These are phyloP conservation scores for Colletotrichum tofieldiae DNA, from an alignment of 2,329 filamentous ascomycete genomes.

Conservation along the genomic window DNA sequence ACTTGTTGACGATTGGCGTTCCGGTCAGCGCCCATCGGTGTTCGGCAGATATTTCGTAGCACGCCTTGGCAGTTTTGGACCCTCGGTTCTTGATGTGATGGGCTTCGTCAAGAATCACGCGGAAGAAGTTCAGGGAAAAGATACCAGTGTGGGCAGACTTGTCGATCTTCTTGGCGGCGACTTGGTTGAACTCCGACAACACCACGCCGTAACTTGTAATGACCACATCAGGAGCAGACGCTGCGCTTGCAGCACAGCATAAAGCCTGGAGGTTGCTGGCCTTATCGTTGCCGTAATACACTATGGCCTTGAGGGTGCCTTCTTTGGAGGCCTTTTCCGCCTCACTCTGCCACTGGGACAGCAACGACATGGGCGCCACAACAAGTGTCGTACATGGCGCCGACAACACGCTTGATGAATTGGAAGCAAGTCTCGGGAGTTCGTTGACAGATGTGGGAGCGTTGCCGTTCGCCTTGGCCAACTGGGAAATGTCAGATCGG, in stretches of 20 bases:
- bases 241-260: conserved; percentile 81
- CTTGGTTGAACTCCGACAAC: conserved; percentile 88
- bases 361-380: conserved; percentile 94
- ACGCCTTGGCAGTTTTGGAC: conserved; percentile 95
- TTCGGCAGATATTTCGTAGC: conserved; percentile 87
- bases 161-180: conserved; percentile 77
- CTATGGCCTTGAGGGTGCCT: conserved; percentile 85
- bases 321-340: conserved; percentile 90
- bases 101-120: conserved; percentile 94
- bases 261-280: conserved; percentile 82
- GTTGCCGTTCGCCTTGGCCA: conserved; percentile 52
- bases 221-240: conserved; percentile 87
- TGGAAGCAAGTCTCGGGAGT: conserved; percentile 74
- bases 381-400: conserved; percentile 94
- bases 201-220: conserved; percentile 96
- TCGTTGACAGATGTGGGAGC: conserved; percentile 66
- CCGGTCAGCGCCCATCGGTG: conserved; percentile 96
- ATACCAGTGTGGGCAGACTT: conserved; percentile 78
- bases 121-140: conserved; percentile 95
- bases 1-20: conserved; percentile 95
- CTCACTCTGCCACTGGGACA: conserved; percentile 98
- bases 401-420: conserved; percentile 70
- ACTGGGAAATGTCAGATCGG: conserved; percentile 69
- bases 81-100: conserved; percentile 93
- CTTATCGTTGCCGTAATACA: conserved; percentile 96